phyloP scores from a whole-genome alignment of 441 rosid species.

The Erysimum cheiri region DNA sequence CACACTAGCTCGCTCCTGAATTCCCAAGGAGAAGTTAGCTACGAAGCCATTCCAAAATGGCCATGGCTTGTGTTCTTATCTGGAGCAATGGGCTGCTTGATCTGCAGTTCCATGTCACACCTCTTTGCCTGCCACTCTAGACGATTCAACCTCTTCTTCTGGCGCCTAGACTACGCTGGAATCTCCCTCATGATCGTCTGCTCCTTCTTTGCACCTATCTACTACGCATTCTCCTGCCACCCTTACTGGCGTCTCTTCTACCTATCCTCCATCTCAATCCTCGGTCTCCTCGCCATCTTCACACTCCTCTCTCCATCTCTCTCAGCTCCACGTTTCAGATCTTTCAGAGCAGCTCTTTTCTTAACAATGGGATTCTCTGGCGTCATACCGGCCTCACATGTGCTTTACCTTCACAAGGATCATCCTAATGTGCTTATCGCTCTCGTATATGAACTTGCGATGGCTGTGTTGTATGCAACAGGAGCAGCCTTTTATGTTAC shows the following conservation, averaged over 20 bases:
- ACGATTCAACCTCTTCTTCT: slow-evolving; percentile 74
- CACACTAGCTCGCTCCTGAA: slow-evolving; percentile 29
- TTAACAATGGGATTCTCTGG: slow-evolving; percentile 91
- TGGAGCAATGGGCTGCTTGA: slow-evolving; percentile 86
- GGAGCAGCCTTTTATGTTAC: slow-evolving; percentile 75
- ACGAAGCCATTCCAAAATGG: slow-evolving; percentile 66
- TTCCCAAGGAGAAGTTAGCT: slow-evolving; percentile 23
- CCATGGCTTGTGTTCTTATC: slow-evolving; percentile 89
- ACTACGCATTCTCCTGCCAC: slow-evolving; percentile 81
- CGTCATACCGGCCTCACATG: slow-evolving; percentile 76
- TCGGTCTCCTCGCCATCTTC: slow-evolving; percentile 72
- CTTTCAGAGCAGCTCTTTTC: slow-evolving; percentile 76
- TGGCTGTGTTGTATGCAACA: slow-evolving; percentile 70
- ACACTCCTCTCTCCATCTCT: slow-evolving; percentile 78
- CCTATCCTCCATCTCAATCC: slow-evolving; percentile 65
- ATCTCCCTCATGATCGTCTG: slow-evolving; percentile 88
- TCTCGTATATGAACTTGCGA: slow-evolving; percentile 68
- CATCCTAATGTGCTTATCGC: slow-evolving; percentile 61
- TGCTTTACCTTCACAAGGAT: slow-evolving; percentile 66
- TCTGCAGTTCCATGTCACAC: slow-evolving; percentile 92
- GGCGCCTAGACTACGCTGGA: slow-evolving; percentile 97
- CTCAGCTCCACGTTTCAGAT: slow-evolving; percentile 66
- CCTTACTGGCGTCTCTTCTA: slow-evolving; percentile 63
- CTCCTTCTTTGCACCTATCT: slow-evolving; percentile 88
- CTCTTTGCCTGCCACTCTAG: slow-evolving; percentile 93